A percentile compares a stretch with the other conserved stretches of the same genome.
These are phyloP conservation scores for Candida germanica DNA, from an alignment of 805 yeast species.

Conservation along the genomic window DNA sequence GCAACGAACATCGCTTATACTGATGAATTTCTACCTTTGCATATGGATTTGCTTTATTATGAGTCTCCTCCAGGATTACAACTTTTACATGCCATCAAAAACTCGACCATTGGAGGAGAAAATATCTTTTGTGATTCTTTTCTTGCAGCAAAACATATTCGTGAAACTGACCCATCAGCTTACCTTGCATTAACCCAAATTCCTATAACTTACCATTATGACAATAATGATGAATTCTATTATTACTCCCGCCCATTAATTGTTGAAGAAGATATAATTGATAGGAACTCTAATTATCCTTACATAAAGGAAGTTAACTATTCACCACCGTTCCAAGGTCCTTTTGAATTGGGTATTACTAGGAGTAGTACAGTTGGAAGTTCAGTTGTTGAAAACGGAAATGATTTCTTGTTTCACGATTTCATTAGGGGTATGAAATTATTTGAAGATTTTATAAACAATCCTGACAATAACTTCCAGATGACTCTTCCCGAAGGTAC, in stretches of 20 bases:
- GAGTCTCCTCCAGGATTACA: constrained; percentile 83
- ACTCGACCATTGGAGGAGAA: constrained; percentile 62
- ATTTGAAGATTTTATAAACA: constrained; percentile 58
- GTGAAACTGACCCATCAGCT: constrained; percentile 56
- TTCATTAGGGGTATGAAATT: constrained; percentile 54
- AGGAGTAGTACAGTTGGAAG: constrained; percentile 14
- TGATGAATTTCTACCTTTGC: constrained; percentile 60
- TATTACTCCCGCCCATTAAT: constrained; percentile 60
- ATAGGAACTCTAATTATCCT: constrained; percentile 15
- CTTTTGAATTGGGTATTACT: constrained; percentile 58
- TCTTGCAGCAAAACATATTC: constrained; percentile 57
- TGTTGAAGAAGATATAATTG: constrained; percentile 44
- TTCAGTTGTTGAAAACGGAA: constrained; percentile 35
- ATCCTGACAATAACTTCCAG: constrained; percentile 52
- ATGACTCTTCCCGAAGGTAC: constrained; percentile 55
- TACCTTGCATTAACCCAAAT: constrained; percentile 58
- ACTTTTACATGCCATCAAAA: constrained; percentile 56
- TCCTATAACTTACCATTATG: constrained; percentile 69
- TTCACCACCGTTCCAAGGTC: constrained; percentile 84
- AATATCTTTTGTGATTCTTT: constrained; percentile 69
- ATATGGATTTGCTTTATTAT: constrained; percentile 73
- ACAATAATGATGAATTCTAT: constrained; percentile 59
- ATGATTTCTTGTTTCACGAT: constrained; percentile 45
- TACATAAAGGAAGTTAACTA: constrained; percentile 60
- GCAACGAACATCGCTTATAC: constrained; percentile 75